Evolutionary conservation across 2,329 filamentous ascomycete genomes (phyloP).

Genomic region (Incumbomyces delicatus): DNA sequence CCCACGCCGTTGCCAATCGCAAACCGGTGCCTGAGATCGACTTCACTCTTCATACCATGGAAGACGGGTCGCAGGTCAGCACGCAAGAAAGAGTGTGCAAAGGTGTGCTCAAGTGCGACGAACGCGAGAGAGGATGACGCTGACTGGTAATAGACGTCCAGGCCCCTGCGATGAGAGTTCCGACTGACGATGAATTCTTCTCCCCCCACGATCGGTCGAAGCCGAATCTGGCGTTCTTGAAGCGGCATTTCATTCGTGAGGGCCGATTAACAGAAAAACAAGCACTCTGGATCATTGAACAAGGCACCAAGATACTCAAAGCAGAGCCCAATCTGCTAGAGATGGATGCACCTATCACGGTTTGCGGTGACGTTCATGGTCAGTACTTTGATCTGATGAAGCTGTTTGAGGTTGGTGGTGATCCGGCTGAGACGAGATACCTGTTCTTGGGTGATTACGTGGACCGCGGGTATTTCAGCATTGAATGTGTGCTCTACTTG

Average conservation of each 20-base stretch:
- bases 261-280: conserved; percentile 95
- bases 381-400: conserved; percentile 99
- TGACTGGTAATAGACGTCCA: conserved; percentile 66
- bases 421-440: conserved; percentile 91
- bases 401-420: conserved; percentile 94
- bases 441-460: conserved; percentile 97
- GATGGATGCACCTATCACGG: conserved; percentile 98
- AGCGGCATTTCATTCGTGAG: conserved; percentile 97
- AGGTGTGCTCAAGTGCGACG: conserved; percentile 51
- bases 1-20: conserved; percentile 89
- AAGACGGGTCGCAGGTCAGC: conserved; percentile 90
- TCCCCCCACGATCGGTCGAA: conserved; percentile 76
- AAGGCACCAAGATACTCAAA: conserved; percentile 77
- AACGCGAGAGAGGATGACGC: not conserved
- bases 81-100: conserved; percentile 95
- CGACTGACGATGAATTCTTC: conserved; percentile 90
- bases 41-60: conserved; percentile 97
- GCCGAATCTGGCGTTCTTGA: conserved; percentile 87
- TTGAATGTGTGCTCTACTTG: conserved; percentile 96
- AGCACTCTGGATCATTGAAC: conserved; percentile 86
- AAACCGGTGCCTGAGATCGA: conserved; percentile 95
- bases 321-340: conserved; percentile 91
- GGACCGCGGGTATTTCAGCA: conserved; percentile 96
- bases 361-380: conserved; percentile 95
- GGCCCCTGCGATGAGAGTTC: conserved; percentile 86